phyloP scores from a whole-genome alignment of 2,329 filamentous ascomycete species.

The Fusarium austroafricanum region DNA sequence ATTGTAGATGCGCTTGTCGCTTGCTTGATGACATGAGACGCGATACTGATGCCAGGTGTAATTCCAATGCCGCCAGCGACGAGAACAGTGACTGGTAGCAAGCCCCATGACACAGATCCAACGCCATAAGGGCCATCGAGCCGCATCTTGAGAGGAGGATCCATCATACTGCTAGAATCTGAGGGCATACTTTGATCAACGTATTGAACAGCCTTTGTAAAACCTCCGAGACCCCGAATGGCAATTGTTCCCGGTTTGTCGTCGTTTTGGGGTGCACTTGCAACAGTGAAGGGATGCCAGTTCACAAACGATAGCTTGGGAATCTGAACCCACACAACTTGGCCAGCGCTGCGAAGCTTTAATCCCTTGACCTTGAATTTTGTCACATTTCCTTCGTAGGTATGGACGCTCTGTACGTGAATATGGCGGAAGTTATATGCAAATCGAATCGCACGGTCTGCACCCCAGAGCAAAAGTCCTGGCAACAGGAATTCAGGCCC shows the following conservation, averaged over 20 bases:
- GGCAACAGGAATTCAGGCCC: background rate
- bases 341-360: background rate
- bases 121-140: background rate
- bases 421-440: background rate
- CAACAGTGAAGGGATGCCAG: slow-evolving; percentile 4
- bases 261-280: background rate
- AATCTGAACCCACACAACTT: background rate
- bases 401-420: background rate
- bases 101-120: background rate
- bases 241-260: background rate
- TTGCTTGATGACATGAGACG: background rate
- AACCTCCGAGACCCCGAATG: background rate
- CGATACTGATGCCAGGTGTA: background rate
- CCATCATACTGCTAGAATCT: background rate
- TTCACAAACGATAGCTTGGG: background rate
- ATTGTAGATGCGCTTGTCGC: accelerated
- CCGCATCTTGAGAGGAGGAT: background rate
- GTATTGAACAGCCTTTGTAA: background rate
- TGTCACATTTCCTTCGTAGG: background rate
- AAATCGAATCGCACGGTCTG: background rate
- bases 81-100: background rate
- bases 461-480: background rate
- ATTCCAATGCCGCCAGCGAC: background rate
- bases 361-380: slow-evolving; percentile 3
- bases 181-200: background rate